Conservation (phyloP, 2,329 filamentous ascomycete species). For the Fusarium pseudocircinatum region DNA sequence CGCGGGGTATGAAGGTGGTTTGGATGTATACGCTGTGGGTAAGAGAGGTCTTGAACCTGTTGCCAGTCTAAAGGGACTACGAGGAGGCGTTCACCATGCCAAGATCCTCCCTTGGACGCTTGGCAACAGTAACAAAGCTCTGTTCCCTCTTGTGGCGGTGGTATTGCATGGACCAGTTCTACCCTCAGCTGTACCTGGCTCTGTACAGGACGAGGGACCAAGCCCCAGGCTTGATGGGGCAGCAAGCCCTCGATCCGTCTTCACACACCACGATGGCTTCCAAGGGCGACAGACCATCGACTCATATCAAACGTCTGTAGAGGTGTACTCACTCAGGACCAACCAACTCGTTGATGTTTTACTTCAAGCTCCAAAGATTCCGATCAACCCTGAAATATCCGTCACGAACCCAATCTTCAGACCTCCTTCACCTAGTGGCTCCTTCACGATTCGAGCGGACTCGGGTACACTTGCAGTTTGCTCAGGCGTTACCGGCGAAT, state of each 20-base stretch:
- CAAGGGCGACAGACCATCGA: constrained; percentile 57
- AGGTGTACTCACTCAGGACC: constrained; percentile 87
- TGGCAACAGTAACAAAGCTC: constrained; percentile 60
- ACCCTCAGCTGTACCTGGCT: constrained; percentile 52
- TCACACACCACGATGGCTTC: constrained; percentile 50
- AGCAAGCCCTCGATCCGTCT: constrained; percentile 53
- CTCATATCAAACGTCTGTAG: constrained; percentile 86
- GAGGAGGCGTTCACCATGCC: constrained; percentile 81
- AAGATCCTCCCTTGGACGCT: constrained; percentile 81
- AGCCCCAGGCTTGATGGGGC: constrained; percentile 55
- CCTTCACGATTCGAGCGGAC: constrained; percentile 78
- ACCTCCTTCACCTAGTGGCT: constrained; percentile 75
- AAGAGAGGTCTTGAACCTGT: constrained; percentile 76
- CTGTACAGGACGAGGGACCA: constrained; percentile 50
- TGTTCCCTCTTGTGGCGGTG: constrained; percentile 80
- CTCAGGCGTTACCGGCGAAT: constrained; percentile 86
- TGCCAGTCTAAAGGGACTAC: constrained; percentile 77
- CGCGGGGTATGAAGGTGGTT: constrained; percentile 80
- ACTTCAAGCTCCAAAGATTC: constrained; percentile 72
- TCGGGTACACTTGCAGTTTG: constrained; percentile 77
- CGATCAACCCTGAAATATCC: constrained; percentile 64
- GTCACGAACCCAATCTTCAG: constrained; percentile 71
- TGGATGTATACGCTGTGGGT: constrained; percentile 79
- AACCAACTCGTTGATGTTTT: constrained; percentile 77
- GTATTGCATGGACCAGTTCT: constrained; percentile 81